Evolutionary conservation across 2,329 filamentous ascomycete species (phyloP).

Genomic region (Curvularia lunata): DNA sequence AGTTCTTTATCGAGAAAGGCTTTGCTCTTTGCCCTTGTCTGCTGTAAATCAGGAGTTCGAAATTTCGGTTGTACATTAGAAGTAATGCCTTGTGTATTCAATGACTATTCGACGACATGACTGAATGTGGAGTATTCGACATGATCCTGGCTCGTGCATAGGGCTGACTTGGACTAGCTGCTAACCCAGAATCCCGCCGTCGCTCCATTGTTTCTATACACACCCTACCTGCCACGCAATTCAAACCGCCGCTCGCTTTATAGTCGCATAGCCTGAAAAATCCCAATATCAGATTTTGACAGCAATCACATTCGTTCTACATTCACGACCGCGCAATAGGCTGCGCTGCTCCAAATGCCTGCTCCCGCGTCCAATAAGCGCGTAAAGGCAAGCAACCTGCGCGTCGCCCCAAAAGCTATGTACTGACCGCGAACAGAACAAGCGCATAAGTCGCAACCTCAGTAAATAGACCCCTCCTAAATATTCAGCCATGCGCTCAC

Average conservation of each 20-base stretch:
- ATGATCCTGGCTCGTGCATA: conserved; percentile 10
- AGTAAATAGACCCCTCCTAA: conserved; percentile 26
- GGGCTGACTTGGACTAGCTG: conserved; percentile 6
- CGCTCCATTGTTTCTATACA: background rate
- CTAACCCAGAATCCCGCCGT: background rate
- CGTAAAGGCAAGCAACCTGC: conserved; percentile 47
- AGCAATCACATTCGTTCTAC: background rate
- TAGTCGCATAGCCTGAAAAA: background rate
- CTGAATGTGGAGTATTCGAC: background rate
- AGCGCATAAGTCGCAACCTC: conserved; percentile 50
- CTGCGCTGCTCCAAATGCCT: conserved; percentile 53
- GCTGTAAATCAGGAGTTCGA: background rate
- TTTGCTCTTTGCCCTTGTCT: background rate
- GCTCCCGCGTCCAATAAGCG: conserved; percentile 62
- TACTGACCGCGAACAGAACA: conserved; percentile 44
- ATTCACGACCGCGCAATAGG: background rate
- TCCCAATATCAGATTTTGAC: background rate
- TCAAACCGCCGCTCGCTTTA: background rate
- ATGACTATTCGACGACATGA: background rate
- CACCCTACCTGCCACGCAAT: background rate
- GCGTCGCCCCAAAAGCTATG: background rate
- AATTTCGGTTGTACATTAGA: background rate
- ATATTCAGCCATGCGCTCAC: conserved; percentile 25
- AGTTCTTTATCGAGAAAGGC: background rate
- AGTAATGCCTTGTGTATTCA: background rate